phyloP scores from a whole-genome alignment of 352 stramenopile species.

The Pythium phragmitis region DNA sequence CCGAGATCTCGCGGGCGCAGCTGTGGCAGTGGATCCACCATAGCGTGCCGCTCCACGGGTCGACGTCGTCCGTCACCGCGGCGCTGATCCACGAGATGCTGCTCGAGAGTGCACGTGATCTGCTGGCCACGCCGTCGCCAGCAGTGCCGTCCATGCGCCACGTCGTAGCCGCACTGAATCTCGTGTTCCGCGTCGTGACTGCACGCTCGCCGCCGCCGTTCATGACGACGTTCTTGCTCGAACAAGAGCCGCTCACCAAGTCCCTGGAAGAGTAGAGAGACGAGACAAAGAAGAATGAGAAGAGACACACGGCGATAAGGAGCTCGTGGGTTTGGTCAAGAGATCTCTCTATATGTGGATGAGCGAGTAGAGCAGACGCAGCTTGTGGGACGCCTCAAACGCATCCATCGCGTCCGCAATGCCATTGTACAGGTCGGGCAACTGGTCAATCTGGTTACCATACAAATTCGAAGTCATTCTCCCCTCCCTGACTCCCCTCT shows the following conservation, averaged over 20 bases:
- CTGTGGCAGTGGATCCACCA: constrained; percentile 88
- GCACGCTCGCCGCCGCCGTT: constrained; percentile 57
- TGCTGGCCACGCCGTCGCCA: constrained; percentile 13
- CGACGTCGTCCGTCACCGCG: constrained; percentile 33
- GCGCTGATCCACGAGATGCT: constrained; percentile 53
- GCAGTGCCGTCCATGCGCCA: constrained; percentile 28
- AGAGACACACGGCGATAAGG: background rate
- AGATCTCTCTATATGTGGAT: constrained; percentile 44
- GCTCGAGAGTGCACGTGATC: constrained; percentile 32
- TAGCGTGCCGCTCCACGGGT: constrained; percentile 39
- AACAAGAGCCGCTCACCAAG: constrained; percentile 52
- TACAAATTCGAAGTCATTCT: background rate
- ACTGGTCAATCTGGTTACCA: constrained; percentile 47
- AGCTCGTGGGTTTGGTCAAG: too few relatives aligned
- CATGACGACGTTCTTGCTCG: constrained; percentile 69
- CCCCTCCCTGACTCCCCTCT: too few relatives aligned
- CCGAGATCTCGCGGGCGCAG: constrained; percentile 93
- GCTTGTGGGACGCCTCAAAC: constrained; percentile 57
- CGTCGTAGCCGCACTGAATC: constrained; percentile 45
- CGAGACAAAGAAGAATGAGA: background rate
- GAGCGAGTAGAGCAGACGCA: constrained; percentile 67
- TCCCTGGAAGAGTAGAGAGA: constrained; percentile 30
- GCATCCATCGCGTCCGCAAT: constrained; percentile 55
- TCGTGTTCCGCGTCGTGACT: constrained; percentile 63
- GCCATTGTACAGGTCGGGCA: constrained; percentile 43